phyloP scores from a whole-genome alignment of 805 yeast genomes.

The Saccharomycopsis fibuligera region DNA sequence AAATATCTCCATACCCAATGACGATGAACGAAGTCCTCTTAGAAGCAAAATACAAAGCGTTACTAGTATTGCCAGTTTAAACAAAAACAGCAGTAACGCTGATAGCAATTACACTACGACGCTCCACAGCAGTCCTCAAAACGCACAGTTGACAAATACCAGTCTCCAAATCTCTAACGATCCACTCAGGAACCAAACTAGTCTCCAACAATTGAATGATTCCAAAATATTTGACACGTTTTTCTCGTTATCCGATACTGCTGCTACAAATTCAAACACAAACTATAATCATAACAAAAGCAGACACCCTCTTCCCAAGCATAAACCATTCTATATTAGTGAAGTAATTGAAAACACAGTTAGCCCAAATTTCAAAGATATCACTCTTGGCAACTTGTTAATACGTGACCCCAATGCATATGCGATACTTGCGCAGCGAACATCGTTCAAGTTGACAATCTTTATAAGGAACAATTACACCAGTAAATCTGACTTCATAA shows the following conservation, averaged over 20 bases:
- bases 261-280: neutral
- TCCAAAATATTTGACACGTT: conserved; percentile 7
- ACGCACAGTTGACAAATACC: neutral
- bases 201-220: neutral
- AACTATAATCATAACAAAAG: neutral
- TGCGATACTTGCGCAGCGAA: neutral
- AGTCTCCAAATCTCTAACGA: neutral
- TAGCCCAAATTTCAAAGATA: conserved; percentile 16
- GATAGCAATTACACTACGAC: too few relatives aligned
- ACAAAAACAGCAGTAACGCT: too few relatives aligned
- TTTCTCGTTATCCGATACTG: neutral
- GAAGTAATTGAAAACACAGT: conserved; percentile 5
- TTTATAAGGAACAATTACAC: conserved; percentile 9
- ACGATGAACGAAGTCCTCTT: neutral
- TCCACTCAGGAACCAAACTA: neutral
- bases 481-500: too few relatives aligned
- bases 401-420: neutral
- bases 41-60: too few relatives aligned
- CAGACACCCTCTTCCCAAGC: neutral
- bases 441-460: conserved; percentile 10
- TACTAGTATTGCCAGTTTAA: too few relatives aligned
- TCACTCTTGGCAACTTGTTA: conserved; percentile 7
- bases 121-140: neutral
- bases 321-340: conserved; percentile 20
- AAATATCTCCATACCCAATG: conserved; percentile 4